A percentile compares a stretch with the other conserved stretches of the same genome.
Conservation (phyloP, 2,329 filamentous ascomycete genomes). For the Mycosphaerelloides madeirae region DNA sequence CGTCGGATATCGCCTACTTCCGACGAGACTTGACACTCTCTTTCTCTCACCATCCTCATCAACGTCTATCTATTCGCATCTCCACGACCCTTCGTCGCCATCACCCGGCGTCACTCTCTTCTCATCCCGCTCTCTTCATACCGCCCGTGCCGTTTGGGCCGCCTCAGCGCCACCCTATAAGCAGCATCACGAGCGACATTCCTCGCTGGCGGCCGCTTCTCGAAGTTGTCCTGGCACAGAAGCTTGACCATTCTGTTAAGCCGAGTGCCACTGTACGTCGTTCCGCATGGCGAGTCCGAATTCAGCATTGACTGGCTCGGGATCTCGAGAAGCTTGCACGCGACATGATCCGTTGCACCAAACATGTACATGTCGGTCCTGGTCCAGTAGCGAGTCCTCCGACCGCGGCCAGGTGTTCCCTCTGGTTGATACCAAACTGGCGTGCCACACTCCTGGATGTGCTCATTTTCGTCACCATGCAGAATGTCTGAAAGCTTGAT, state of each 20-base stretch:
- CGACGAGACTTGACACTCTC: too few relatives aligned
- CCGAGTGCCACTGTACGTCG: constrained; percentile 1
- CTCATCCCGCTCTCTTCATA: not conserved
- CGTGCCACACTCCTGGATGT: constrained; percentile 13
- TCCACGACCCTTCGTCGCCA: too few relatives aligned
- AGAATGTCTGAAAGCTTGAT: constrained; percentile 11
- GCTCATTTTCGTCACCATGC: constrained; percentile 3
- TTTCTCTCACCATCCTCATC: too few relatives aligned
- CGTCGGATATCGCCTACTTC: too few relatives aligned
- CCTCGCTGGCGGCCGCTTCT: constrained; percentile 10
- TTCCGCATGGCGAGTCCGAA: constrained; percentile 7
- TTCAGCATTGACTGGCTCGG: not conserved
- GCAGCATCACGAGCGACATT: constrained; percentile 3
- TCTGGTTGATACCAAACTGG: constrained; percentile 18
- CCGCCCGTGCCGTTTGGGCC: too few relatives aligned
- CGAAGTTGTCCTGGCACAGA: constrained; percentile 2
- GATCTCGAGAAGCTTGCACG: not conserved
- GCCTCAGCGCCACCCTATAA: too few relatives aligned
- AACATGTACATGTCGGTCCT: constrained; percentile 18
- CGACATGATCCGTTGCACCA: constrained; percentile 14
- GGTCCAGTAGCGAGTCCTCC: constrained; percentile 8
- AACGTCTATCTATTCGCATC: too few relatives aligned
- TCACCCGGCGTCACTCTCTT: too few relatives aligned
- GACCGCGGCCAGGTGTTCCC: constrained; percentile 1
- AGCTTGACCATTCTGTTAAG: constrained; percentile 7